Conservation (phyloP, 176 grass and related monocot species). For the Hordeum vulgare region DNA sequence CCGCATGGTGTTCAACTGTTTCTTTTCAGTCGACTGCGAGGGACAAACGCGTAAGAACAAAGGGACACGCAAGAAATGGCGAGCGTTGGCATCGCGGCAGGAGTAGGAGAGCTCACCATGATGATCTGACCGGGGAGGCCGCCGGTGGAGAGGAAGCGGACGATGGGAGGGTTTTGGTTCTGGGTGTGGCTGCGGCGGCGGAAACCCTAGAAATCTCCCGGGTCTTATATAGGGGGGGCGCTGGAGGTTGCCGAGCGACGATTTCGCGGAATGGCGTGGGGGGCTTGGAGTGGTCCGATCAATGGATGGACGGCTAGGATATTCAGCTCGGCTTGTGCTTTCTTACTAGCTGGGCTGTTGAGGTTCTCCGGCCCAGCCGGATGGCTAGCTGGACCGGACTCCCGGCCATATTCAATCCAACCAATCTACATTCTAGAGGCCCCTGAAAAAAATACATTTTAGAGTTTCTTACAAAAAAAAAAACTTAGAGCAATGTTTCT, state of each 20-base stretch:
- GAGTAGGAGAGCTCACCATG: constrained; percentile 6
- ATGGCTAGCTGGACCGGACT: background rate
- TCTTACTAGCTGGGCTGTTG: background rate
- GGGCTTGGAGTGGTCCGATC: background rate
- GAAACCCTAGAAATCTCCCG: constrained; percentile 27
- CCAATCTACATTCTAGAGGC: background rate
- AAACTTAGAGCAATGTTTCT: too few relatives aligned
- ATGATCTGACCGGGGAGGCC: background rate
- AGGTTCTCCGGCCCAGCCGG: background rate
- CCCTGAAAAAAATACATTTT: too few relatives aligned
- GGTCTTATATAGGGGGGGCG: background rate
- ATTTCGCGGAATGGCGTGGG: background rate
- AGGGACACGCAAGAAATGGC: background rate
- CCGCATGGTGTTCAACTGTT: constrained; percentile 38
- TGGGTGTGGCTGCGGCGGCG: constrained; percentile 26
- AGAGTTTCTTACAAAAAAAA: too few relatives aligned
- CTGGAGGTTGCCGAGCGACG: background rate
- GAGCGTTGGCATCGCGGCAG: background rate
- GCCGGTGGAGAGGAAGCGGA: background rate
- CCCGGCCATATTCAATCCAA: background rate
- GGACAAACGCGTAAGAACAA: background rate
- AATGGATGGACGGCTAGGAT: constrained; percentile 1
- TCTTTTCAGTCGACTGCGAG: constrained; percentile 41
- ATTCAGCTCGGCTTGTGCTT: background rate
- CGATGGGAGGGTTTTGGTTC: background rate